phyloP scores from a whole-genome alignment of 2,329 filamentous ascomycete genomes.

The Epichloe sp. region DNA sequence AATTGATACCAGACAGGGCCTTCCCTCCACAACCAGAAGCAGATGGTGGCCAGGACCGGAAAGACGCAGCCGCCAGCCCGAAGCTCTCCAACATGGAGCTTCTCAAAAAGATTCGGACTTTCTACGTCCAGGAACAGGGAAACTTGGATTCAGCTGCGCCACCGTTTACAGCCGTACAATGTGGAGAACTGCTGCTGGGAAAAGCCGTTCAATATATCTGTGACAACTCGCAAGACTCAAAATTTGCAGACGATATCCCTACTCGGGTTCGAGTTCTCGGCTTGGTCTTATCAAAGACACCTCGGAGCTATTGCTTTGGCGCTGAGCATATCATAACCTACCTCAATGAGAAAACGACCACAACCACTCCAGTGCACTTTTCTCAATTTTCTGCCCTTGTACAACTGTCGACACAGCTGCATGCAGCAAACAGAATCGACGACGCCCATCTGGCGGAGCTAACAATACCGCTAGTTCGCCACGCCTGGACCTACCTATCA shows the following conservation, averaged over 20 bases:
- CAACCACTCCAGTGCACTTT: conserved; percentile 31
- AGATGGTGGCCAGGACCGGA: conserved; percentile 5
- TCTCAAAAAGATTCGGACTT: conserved; percentile 48
- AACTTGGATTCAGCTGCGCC: conserved; percentile 48
- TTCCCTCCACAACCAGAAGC: conserved; percentile 27
- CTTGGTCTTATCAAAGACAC: conserved; percentile 39
- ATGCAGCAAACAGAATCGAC: conserved; percentile 38
- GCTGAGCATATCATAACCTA: conserved; percentile 35
- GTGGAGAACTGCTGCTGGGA: conserved; percentile 50
- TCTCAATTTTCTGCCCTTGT: conserved; percentile 44
- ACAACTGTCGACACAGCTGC: conserved; percentile 44
- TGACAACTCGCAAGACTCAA: conserved; percentile 28
- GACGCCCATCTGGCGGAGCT: conserved; percentile 44
- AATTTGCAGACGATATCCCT: conserved; percentile 35
- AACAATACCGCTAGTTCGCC: conserved; percentile 53
- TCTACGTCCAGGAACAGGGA: conserved; percentile 59
- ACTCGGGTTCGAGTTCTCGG: conserved; percentile 47
- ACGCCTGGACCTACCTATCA: conserved; percentile 70
- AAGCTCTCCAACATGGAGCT: conserved; percentile 31
- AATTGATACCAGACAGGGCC: conserved; percentile 50
- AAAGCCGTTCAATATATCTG: conserved; percentile 42
- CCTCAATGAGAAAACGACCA: conserved; percentile 34
- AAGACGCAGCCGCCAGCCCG: conserved; percentile 1
- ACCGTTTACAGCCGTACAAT: conserved; percentile 42
- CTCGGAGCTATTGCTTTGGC: conserved; percentile 30